phyloP scores from a whole-genome alignment of 2,329 filamentous ascomycete species.

The Emmonsiellopsis sp. region DNA sequence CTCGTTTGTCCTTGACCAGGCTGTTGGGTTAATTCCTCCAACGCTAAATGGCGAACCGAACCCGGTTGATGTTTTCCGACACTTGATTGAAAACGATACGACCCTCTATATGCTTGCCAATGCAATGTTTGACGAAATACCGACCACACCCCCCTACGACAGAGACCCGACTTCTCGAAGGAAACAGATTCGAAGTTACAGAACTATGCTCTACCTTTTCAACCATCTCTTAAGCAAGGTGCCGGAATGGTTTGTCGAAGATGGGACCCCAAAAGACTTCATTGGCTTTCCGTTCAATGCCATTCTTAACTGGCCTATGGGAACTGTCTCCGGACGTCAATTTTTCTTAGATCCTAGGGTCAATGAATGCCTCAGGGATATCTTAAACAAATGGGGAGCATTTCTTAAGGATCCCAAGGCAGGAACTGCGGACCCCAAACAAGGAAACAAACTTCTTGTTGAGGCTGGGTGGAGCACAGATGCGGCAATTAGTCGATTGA shows the following conservation, averaged over 20 bases:
- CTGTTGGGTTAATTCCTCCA: neutral
- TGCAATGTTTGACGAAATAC: slow-evolving; percentile 8
- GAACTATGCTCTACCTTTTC: slow-evolving; percentile 7
- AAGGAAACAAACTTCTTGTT: neutral
- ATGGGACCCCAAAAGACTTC: slow-evolving; percentile 30
- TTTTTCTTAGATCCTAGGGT: slow-evolving; percentile 47
- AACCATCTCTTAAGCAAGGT: slow-evolving; percentile 19
- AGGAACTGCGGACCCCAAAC: neutral
- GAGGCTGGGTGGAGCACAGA: neutral
- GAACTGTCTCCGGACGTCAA: slow-evolving; percentile 44
- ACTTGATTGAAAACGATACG: slow-evolving; percentile 5
- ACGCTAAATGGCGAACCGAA: neutral
- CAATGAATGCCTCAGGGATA: slow-evolving; percentile 43
- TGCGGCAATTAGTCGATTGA: neutral
- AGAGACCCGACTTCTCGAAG: slow-evolving; percentile 4
- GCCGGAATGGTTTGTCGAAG: slow-evolving; percentile 22
- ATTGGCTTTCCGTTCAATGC: slow-evolving; percentile 51
- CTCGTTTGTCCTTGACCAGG: neutral
- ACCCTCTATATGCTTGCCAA: slow-evolving; percentile 6
- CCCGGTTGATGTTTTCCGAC: neutral
- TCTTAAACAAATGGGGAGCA: slow-evolving; percentile 43
- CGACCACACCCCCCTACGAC: slow-evolving; percentile 6
- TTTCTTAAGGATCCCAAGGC: slow-evolving; percentile 9
- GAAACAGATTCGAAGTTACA: slow-evolving; percentile 7
- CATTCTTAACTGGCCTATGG: slow-evolving; percentile 53